phyloP scores from a whole-genome alignment of 1,284 basidiomycete species.

The Sphagnurus paluster region DNA sequence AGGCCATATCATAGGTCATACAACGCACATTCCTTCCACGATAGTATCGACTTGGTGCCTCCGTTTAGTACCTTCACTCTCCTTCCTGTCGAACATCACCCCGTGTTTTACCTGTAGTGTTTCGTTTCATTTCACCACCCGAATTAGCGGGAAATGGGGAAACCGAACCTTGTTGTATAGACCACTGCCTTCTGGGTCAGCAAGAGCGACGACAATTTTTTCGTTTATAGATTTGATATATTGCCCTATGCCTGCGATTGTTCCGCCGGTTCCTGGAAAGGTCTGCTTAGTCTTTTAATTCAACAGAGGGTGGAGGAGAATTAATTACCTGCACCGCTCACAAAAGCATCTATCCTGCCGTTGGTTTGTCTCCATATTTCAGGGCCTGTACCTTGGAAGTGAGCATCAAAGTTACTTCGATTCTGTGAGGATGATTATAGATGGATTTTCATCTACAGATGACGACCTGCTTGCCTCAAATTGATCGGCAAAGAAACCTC shows the following conservation, averaged over 20 bases:
- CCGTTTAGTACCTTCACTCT: conserved; percentile 93
- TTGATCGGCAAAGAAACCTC: conserved; percentile 92
- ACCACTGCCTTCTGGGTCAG: conserved; percentile 95
- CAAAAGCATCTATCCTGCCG: conserved; percentile 83
- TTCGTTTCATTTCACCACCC: conserved; percentile 7
- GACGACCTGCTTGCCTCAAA: conserved; percentile 68
- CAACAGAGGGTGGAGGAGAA: conserved; percentile 2
- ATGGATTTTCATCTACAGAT: background rate
- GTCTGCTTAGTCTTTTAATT: background rate
- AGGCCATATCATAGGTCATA: too few species aligned
- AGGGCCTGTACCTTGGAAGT: conserved; percentile 88
- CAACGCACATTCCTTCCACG: conserved; percentile 79
- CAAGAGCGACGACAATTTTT: conserved; percentile 71
- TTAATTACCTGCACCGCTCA: conserved; percentile 82
- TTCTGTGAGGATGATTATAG: conserved; percentile 51
- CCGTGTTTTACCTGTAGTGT: conserved; percentile 74
- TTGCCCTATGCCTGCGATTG: conserved; percentile 83
- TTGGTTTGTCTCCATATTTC: conserved; percentile 95
- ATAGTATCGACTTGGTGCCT: conserved; percentile 94
- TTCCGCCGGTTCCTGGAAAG: conserved; percentile 84
- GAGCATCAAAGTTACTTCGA: conserved; percentile 87
- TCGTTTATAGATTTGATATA: conserved; percentile 76
- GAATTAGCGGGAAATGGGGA: background rate
- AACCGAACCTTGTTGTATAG: conserved; percentile 87
- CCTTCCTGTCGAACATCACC: conserved; percentile 91